phyloP scores from a whole-genome alignment of 2,329 filamentous ascomycete species.

The Pseudogymnoascus sp. region DNA sequence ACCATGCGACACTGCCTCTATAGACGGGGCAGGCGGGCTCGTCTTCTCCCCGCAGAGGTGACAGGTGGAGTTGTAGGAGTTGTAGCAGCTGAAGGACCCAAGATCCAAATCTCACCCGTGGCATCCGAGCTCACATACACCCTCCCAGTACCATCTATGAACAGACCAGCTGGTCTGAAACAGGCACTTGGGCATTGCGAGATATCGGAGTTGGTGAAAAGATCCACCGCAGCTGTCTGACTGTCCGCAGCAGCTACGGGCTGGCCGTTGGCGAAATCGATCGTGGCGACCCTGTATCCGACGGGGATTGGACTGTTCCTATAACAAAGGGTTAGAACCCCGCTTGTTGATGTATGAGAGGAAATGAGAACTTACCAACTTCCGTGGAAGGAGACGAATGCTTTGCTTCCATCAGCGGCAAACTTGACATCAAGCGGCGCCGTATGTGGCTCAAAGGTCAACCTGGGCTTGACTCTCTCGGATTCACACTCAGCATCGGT shows the following conservation, averaged over 20 bases:
- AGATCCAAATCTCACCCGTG: conserved; percentile 58
- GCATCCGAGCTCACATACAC: conserved; percentile 56
- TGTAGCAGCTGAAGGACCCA: conserved; percentile 24
- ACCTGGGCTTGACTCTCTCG: conserved; percentile 40
- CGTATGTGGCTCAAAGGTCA: conserved; percentile 59
- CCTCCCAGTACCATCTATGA: conserved; percentile 44
- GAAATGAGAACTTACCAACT: conserved; percentile 44
- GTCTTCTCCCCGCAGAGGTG: not conserved
- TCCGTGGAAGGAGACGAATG: conserved; percentile 64
- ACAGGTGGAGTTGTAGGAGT: conserved; percentile 10
- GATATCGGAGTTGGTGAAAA: conserved; percentile 47
- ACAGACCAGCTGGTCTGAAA: conserved; percentile 55
- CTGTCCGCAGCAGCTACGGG: conserved; percentile 35
- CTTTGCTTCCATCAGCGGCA: conserved; percentile 45
- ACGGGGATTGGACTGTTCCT: conserved; percentile 27
- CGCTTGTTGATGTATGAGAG: conserved; percentile 9
- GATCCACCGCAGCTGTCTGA: conserved; percentile 39
- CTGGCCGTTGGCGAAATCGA: conserved; percentile 36
- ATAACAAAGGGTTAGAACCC: conserved; percentile 14
- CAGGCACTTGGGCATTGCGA: conserved; percentile 45
- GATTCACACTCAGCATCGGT: conserved; percentile 39
- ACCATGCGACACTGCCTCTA: not conserved
- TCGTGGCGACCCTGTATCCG: conserved; percentile 37
- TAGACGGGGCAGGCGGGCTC: not conserved
- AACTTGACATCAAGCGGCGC: conserved; percentile 68